Evolutionary conservation across 768 basidiomycete species (phyloP).

Genomic region (Phylloporus sp.): DNA sequence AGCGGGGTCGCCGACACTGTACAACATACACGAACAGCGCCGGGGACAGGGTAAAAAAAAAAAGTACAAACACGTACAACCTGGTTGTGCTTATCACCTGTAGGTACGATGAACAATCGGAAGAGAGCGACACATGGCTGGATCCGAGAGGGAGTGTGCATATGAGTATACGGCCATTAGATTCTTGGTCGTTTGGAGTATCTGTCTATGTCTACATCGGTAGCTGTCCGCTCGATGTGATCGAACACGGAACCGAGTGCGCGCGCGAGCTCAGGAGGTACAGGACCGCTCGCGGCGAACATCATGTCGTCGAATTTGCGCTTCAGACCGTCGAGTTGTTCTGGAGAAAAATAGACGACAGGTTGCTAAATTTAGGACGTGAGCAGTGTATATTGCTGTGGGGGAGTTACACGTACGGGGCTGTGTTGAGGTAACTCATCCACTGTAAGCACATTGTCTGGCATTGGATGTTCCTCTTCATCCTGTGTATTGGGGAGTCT

Average conservation of each 20-base stretch:
- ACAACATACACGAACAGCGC: slow-evolving; percentile 1
- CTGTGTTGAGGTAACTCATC: slow-evolving; percentile 20
- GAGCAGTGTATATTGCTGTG: not conserved
- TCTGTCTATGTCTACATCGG: slow-evolving; percentile 24
- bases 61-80: not conserved
- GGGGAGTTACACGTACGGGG: slow-evolving; percentile 11
- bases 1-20: not conserved
- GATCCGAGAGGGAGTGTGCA: not conserved
- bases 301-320: slow-evolving; percentile 32
- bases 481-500: slow-evolving; percentile 10
- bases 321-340: slow-evolving; percentile 28
- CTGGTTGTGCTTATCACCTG: not conserved
- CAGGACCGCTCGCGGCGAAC: slow-evolving; percentile 27
- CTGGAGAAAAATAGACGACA: slow-evolving; percentile 31
- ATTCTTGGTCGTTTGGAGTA: slow-evolving; percentile 26
- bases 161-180: slow-evolving; percentile 1
- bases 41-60: not conserved
- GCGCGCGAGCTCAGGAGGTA: slow-evolving; percentile 30
- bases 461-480: slow-evolving; percentile 13
- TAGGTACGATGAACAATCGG: not conserved
- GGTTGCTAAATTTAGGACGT: slow-evolving; percentile 10
- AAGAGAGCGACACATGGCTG: not conserved
- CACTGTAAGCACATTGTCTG: slow-evolving; percentile 13
- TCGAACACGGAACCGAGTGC: slow-evolving; percentile 32
- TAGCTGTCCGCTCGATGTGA: slow-evolving; percentile 30